Percentiles rank a stretch among this genome's conserved stretches.
These are phyloP conservation scores for Phaeophleospora eucalypticola DNA, from an alignment of 2,329 filamentous ascomycete species.

Conservation along the genomic window DNA sequence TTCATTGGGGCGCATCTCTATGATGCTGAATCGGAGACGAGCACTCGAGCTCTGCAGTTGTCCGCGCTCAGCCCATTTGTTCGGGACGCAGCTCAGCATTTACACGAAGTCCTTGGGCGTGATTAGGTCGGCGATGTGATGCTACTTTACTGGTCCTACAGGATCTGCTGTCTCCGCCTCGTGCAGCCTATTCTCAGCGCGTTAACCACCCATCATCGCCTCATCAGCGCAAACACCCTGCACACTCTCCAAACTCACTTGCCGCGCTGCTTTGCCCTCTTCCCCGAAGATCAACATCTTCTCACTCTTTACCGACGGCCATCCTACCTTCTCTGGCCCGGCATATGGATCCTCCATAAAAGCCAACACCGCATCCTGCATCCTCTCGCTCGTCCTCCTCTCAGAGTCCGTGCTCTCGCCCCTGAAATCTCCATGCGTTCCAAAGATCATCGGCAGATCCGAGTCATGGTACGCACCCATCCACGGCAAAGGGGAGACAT, in stretches of 20 bases:
- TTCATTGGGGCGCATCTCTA: no score
- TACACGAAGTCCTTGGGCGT: no score
- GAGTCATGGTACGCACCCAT: slow-evolving; percentile 33
- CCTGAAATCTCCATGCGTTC: slow-evolving; percentile 28
- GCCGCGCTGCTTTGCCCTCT: not conserved
- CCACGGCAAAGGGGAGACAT: slow-evolving; percentile 15
- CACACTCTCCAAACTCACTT: not conserved
- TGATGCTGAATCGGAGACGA: no score
- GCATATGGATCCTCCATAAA: not conserved
- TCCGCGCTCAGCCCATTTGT: no score
- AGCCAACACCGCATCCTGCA: not conserved
- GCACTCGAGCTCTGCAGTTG: no score
- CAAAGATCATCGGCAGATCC: slow-evolving; percentile 35
- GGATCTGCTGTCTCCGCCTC: no score
- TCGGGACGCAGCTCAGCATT: no score
- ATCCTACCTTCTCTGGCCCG: not conserved
- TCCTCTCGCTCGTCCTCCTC: not conserved
- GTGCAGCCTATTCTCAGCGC: no score
- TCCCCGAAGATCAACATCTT: not conserved
- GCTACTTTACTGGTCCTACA: no score
- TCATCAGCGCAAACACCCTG: no score
- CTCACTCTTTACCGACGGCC: not conserved
- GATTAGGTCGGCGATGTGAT: no score
- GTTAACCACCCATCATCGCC: no score
- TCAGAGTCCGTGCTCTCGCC: not conserved